A percentile compares a stretch with the other conserved stretches of the same genome.
These are phyloP conservation scores for Sequoia sempervirens DNA, from an alignment of 75 land plant genomes.

Conservation along the genomic window DNA sequence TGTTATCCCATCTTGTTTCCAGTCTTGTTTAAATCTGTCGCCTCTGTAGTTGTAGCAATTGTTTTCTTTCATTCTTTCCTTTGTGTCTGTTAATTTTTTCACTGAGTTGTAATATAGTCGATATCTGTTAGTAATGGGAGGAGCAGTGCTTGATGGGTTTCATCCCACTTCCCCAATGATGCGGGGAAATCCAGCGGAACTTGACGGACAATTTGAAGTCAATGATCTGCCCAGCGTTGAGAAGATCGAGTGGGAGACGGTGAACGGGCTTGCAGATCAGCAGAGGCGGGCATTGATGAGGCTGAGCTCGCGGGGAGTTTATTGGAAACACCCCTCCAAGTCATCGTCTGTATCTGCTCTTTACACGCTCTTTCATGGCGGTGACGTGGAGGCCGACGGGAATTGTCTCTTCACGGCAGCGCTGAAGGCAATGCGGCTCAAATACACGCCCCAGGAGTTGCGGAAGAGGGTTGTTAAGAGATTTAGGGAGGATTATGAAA, in stretches of 20 bases:
- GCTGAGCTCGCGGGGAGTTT: constrained; percentile 48
- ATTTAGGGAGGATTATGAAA: constrained; percentile 56
- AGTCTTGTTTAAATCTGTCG: not conserved
- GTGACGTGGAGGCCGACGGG: constrained; percentile 87
- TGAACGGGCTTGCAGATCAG: constrained; percentile 58
- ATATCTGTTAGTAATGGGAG: not conserved
- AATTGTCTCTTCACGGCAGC: constrained; percentile 86
- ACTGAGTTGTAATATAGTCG: not conserved
- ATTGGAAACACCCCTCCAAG: constrained; percentile 58
- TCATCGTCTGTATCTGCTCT: constrained; percentile 14
- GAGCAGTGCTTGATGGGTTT: constrained; percentile 4
- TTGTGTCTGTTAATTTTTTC: not conserved
- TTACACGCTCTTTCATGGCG: constrained; percentile 58
- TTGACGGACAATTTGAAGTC: not conserved
- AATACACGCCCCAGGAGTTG: constrained; percentile 44
- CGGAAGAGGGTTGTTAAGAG: constrained; percentile 59
- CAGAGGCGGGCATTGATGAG: constrained; percentile 44
- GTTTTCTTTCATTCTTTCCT: not conserved
- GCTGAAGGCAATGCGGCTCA: constrained; percentile 48
- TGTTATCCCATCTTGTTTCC: no score
- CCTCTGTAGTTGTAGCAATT: not conserved
- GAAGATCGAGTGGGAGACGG: constrained; percentile 48
- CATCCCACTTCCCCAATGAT: not conserved
- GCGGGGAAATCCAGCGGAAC: not conserved
- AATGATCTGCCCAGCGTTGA: not conserved